Evolutionary conservation across 2,329 filamentous ascomycete genomes (phyloP).

Genomic region (Aquanectria penicillioides): DNA sequence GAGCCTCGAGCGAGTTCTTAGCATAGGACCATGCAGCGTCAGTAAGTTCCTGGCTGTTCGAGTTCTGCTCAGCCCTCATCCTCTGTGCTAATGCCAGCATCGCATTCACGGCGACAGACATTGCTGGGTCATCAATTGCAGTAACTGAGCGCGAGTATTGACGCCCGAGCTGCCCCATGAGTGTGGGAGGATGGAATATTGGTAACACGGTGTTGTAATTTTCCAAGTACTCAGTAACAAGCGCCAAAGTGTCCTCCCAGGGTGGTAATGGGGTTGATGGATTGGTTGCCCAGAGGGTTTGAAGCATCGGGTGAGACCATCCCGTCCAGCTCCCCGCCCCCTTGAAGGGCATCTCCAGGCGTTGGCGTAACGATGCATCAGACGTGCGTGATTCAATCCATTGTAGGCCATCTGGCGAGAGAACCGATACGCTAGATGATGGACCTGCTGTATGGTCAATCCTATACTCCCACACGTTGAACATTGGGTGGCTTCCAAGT

Average conservation of each 20-base stretch:
- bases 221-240: slow-evolving; percentile 7
- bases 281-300: slow-evolving; percentile 10
- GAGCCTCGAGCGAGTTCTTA: slow-evolving; percentile 9
- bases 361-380: slow-evolving; percentile 6
- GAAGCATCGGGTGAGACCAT: slow-evolving; percentile 14
- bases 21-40: slow-evolving; percentile 5
- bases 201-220: slow-evolving; percentile 9
- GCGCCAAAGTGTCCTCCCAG: slow-evolving; percentile 2
- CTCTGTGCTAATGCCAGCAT: slow-evolving; percentile 4
- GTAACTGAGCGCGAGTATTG: slow-evolving; percentile 2
- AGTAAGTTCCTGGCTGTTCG: not conserved
- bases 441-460: no score
- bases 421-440: slow-evolving; percentile 10
- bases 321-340: slow-evolving; percentile 12
- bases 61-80: not conserved
- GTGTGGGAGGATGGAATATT: slow-evolving; percentile 13
- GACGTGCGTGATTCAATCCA: slow-evolving; percentile 15
- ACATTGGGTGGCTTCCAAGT: not conserved
- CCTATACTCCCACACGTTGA: no score
- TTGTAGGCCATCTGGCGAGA: slow-evolving; percentile 5
- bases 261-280: slow-evolving; percentile 16
- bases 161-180: slow-evolving; percentile 6
- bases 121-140: not conserved
- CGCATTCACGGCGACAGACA: slow-evolving; percentile 9
- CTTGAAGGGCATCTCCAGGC: slow-evolving; percentile 10